Base-by-base conservation (phyloP, 371 early-diverging fungal species). In the Mortierella sp. region DNA sequence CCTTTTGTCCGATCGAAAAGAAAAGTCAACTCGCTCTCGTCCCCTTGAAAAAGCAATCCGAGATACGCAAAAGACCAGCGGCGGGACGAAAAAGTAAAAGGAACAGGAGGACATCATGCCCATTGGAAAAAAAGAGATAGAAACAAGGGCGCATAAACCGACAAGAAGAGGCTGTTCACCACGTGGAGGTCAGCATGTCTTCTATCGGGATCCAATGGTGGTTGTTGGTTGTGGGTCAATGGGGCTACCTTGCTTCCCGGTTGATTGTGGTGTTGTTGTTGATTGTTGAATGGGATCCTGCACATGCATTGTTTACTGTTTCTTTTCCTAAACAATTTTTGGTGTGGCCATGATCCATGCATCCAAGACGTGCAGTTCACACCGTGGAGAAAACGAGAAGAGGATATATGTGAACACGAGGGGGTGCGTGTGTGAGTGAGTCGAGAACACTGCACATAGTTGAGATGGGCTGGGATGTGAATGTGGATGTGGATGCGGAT, bases 1-100 rank as follows among this genome's bases (percentile, higher is more conserved):
- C 34, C 19, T 34, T 37, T 64, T 64, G 64, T 24, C 24, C 37
- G 64, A 64, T 64, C 64, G 34, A 34, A 37, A 10, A 28, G 19
- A 34, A 61, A 19, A 14, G 34, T 19, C 28, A 61, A 34, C 11
- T 28, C 28, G 16, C n/a, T n/a, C 5, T 61, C 31, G 61, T 61
- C 61, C 61, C 34, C 61, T 61, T 61, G 64, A 64, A 37, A 64
- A 64, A 64, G 64, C 64, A 34, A 64, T 64, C 64, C 64, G 64
- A 64, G 34, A 40, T 13, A 40, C 21, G 13, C 16, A 2, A 64
- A 64, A 40, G 43, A 40, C 43, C 2, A 40, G 43, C 43, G 43
- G 43, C 34, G 64, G 64, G 64, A 64, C 59, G 14, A 16, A 64
- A 16, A 21, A 14, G 0, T 16, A 5, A 19, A 64, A 5, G 16